Conservation (phyloP, 176 grass and related monocot species). For the Aegilops umbellulata region DNA sequence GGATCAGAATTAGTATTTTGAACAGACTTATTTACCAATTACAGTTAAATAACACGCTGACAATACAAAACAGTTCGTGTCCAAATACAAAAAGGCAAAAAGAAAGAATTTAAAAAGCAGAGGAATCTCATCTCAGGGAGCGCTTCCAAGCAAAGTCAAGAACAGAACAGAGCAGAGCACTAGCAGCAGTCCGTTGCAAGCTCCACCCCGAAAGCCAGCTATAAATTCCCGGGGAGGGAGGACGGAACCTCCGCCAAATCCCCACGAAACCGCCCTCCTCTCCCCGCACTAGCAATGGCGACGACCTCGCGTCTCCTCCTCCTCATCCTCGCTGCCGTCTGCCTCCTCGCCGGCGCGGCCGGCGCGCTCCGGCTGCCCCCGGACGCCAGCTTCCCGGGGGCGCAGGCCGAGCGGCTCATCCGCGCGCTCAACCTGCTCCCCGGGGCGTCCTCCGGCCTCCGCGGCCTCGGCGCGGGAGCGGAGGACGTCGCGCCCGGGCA, state of each 20-base stretch:
- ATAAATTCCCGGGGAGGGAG: slow-evolving; percentile 16
- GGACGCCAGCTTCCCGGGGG: slow-evolving; percentile 45
- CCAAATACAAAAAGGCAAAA: too few species aligned
- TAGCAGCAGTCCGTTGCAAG: neutral
- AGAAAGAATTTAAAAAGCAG: neutral
- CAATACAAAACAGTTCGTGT: too few species aligned
- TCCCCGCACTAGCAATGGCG: neutral
- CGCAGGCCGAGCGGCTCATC: slow-evolving; percentile 72
- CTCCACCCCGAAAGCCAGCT: neutral
- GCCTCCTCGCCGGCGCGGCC: neutral
- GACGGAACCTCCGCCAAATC: slow-evolving; percentile 20
- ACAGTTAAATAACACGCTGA: too few species aligned
- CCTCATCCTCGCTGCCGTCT: neutral
- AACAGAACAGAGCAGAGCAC: neutral
- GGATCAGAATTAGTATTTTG: neutral
- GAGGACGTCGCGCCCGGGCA: slow-evolving; percentile 17
- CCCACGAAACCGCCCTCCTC: neutral
- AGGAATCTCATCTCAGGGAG: neutral
- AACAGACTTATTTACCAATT: too few species aligned
- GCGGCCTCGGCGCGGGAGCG: neutral
- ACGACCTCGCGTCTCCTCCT: neutral
- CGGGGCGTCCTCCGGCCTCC: slow-evolving; percentile 19
- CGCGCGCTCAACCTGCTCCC: slow-evolving; percentile 82
- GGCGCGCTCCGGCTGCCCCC: slow-evolving; percentile 32
- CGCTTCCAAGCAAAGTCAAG: slow-evolving; percentile 39